Conservation (phyloP, 2,329 filamentous ascomycete genomes). For the Curvularia sp. region DNA sequence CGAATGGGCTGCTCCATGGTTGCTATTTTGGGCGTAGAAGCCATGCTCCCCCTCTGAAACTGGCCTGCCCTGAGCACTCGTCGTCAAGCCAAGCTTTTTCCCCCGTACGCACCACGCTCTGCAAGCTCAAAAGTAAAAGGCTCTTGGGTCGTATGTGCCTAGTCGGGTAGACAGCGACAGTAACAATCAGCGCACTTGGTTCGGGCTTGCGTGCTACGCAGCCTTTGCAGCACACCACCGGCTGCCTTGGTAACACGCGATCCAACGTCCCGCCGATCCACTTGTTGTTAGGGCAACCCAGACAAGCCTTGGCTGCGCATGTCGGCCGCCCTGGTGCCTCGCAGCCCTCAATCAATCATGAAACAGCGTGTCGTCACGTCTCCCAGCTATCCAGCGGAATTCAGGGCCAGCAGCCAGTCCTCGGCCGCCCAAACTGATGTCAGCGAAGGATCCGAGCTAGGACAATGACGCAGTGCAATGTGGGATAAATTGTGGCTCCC, state of each 20-base stretch:
- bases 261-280: slow-evolving; percentile 8
- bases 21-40: slow-evolving; percentile 9
- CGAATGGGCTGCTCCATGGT: neutral
- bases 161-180: neutral
- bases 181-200: neutral
- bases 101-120: neutral
- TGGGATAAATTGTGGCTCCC: neutral
- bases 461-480: neutral
- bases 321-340: slow-evolving; percentile 1
- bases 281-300: slow-evolving; percentile 17
- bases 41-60: slow-evolving; percentile 8
- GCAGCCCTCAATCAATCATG: slow-evolving; percentile 8
- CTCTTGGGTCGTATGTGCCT: slow-evolving; percentile 1
- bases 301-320: slow-evolving; percentile 10
- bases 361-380: slow-evolving; percentile 24
- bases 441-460: neutral
- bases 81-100: slow-evolving; percentile 15
- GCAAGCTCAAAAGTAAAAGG: neutral
- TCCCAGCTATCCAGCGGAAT: neutral
- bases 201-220: neutral
- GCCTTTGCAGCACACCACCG: neutral
- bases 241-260: neutral
- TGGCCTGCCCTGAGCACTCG: slow-evolving; percentile 1
- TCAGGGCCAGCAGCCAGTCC: neutral
- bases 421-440: neutral